Evolutionary conservation across 257 asterid genomes (phyloP).

Genomic region (Paulownia fortunei): DNA sequence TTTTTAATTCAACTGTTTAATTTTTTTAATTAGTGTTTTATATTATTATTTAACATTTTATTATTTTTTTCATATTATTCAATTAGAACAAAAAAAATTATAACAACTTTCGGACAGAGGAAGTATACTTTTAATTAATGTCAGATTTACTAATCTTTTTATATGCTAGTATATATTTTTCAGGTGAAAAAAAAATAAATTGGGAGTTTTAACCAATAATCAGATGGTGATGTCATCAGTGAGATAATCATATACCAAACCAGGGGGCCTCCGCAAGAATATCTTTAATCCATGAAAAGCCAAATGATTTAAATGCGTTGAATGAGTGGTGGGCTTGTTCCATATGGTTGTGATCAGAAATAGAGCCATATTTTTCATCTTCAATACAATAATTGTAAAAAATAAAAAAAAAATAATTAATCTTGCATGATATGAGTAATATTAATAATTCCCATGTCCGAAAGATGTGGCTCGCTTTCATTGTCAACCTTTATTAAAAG

Average conservation of each 20-base stretch:
- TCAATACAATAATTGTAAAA: background rate
- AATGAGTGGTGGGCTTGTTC: background rate
- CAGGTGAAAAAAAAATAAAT: no score
- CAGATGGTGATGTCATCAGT: background rate
- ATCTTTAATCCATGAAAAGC: background rate
- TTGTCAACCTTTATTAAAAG: background rate
- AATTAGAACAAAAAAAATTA: background rate
- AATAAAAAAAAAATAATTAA: background rate
- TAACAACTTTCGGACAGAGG: background rate
- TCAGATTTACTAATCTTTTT: no score
- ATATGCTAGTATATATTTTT: no score
- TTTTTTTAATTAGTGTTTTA: no score
- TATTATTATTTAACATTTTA: background rate
- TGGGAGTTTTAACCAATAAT: no score
- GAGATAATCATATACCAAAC: background rate
- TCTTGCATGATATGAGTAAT: background rate
- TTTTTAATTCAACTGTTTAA: no score
- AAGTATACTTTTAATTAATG: no score
- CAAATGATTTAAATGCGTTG: constrained; percentile 1
- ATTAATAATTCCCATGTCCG: background rate
- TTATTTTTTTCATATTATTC: background rate
- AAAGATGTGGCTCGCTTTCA: background rate
- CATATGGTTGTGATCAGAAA: background rate
- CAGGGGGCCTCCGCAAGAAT: background rate
- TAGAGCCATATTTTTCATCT: background rate